Evolutionary conservation across 192 early-diverging fungal species (phyloP).

Genomic region (Linderina pennispora): DNA sequence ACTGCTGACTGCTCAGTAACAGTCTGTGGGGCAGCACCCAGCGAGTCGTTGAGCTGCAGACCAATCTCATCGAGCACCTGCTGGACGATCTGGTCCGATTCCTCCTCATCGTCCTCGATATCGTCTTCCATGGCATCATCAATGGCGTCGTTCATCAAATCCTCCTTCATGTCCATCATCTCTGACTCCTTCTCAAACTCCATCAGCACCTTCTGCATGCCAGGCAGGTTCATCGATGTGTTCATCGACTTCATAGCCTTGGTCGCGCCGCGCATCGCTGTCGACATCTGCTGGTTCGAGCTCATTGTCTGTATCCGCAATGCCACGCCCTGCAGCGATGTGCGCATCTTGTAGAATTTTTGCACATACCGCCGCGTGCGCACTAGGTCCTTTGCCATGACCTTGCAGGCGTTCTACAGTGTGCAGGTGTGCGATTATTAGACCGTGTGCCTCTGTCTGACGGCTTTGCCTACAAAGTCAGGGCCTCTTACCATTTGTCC

Average conservation of each 20-base stretch:
- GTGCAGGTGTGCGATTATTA: conserved; percentile 29
- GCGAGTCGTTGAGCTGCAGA: conserved; percentile 51
- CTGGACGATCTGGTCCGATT: conserved; percentile 84
- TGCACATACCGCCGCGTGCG: conserved; percentile 87
- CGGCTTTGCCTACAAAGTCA: too few relatives aligned
- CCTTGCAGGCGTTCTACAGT: conserved; percentile 64
- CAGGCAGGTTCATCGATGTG: conserved; percentile 85
- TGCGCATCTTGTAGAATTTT: conserved; percentile 96
- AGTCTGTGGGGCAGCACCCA: conserved; percentile 46
- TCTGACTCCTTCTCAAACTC: conserved; percentile 94
- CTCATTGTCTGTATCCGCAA: conserved; percentile 73
- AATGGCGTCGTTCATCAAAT: conserved; percentile 97
- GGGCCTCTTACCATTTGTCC: conserved; percentile 89
- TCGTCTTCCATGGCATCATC: conserved; percentile 94
- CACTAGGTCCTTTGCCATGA: conserved; percentile 98
- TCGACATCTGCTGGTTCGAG: conserved; percentile 94
- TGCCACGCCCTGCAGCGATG: conserved; percentile 86
- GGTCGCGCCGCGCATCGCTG: conserved; percentile 92
- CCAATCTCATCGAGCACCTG: conserved; percentile 96
- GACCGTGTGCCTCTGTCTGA: neutral
- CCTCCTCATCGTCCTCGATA: conserved; percentile 82
- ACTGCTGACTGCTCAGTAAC: conserved; percentile 51
- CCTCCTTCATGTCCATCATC: conserved; percentile 99
- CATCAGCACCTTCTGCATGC: conserved; percentile 93
- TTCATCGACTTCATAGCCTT: conserved; percentile 98